Base-by-base conservation (phyloP, 2,329 filamentous ascomycete genomes). In the Colletotrichum liaoningense region DNA sequence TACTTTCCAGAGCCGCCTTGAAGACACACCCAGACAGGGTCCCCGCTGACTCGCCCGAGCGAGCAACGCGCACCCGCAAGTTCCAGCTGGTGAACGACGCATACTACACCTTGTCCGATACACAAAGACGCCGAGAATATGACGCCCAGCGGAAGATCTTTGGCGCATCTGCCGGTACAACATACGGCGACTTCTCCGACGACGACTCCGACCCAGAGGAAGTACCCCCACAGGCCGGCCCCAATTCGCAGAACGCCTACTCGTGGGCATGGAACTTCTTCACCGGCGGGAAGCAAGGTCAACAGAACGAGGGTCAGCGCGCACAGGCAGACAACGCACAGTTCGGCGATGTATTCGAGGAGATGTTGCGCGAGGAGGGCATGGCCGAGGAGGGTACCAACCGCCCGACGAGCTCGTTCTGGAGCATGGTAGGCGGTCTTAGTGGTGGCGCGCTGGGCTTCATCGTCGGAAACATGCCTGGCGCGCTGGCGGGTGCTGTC, bases 21-120 rank as follows among this genome's bases (percentile, higher is more conserved):
- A 97, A 97, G 84, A 95, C 94, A 76, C 96, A 98, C 82, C 96
- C 96, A 1, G 97, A 99, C 82, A 94, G 97, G 73, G 95, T 99
- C 54, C 89, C 95, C 33, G 85, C 90, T 76, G 91, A 95, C 83
- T 96, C 95, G 5, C 94, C 95, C 49, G 95, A 98, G 78, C 94
- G 96, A 75, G 83, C 91, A 26, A 83, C 90, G 14, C 93, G 95
- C 79, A 99, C 97, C 6, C 94, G 93, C 79, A 93, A 93, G 81
- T 98, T 98, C 86, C 95, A 98, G 83, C 90, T 94, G 76, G 94
- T 98, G 79, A 97, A 97, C 85, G 95, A 97, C 80, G 95, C 95
- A 75, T 98, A 97, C 87, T 97, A 94, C 83, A 95, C 94, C 0
- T 91, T 98, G 33, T 97, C 94, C 0, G 95, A 98, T 81, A 80